Conservation (phyloP, 176 grass and related monocot species). For the Poa pratensis region DNA sequence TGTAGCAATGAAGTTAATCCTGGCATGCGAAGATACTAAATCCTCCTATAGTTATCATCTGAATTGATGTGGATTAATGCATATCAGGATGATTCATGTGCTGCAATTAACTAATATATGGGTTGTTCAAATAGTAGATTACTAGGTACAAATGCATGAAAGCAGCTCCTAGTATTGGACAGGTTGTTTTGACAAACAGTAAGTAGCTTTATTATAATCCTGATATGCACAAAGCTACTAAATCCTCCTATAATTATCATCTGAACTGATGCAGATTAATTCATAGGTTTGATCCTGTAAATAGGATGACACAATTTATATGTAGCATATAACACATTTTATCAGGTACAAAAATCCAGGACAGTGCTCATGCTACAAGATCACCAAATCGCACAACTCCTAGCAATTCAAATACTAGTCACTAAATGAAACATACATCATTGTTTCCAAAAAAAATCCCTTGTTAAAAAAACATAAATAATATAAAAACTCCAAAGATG, state of each 20-base stretch:
- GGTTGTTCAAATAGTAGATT: constrained; percentile 4
- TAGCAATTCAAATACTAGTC: not conserved
- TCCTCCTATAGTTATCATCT: not conserved
- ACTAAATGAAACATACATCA: too few relatives aligned
- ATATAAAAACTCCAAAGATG: too few relatives aligned
- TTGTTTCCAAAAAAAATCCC: too few relatives aligned
- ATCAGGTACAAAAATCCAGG: not conserved
- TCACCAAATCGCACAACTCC: not conserved
- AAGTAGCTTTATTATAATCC: not conserved
- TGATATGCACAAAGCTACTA: not conserved
- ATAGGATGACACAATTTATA: not conserved
- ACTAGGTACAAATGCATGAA: not conserved
- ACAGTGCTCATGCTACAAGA: not conserved
- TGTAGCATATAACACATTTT: not conserved
- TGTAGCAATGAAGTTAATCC: not conserved
- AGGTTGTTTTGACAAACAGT: not conserved
- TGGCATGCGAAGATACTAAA: not conserved
- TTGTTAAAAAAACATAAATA: too few relatives aligned
- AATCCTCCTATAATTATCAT: constrained; percentile 7
- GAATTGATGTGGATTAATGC: not conserved
- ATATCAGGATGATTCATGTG: not conserved
- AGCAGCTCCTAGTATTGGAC: not conserved
- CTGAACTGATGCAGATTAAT: not conserved
- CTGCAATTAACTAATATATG: not conserved
- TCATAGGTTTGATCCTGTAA: not conserved